A percentile compares a stretch with the other conserved stretches of the same genome.
Conservation (phyloP, 225 moss, liverwort and hornwort species). For the Polytrichum formosum region DNA sequence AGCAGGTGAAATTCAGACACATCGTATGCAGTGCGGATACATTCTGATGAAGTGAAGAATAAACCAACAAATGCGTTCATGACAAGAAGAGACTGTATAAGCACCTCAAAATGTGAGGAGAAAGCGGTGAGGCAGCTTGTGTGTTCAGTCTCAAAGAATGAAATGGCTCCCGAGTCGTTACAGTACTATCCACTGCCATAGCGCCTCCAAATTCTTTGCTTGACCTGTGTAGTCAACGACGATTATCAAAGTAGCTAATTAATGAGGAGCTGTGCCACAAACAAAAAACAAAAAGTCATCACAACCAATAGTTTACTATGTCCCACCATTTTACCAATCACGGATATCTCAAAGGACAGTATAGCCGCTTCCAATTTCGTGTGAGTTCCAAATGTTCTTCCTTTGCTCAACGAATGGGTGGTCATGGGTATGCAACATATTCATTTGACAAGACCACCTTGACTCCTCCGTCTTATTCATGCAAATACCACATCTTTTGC, state of each 20-base stretch:
- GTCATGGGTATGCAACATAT: not conserved
- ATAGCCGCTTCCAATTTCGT: not conserved
- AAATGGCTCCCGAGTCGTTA: not conserved
- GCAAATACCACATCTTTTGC: no score
- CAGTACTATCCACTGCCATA: not conserved
- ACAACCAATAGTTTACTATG: not conserved
- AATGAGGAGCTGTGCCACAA: not conserved
- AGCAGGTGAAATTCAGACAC: not conserved
- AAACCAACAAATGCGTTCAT: no score
- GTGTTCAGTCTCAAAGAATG: constrained; percentile 1
- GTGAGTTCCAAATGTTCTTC: no score
- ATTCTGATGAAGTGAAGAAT: not conserved
- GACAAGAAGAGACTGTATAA: not conserved
- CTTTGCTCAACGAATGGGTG: no score
- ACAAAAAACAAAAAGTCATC: not conserved
- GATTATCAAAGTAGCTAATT: not conserved
- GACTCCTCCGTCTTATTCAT: no score
- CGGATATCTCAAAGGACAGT: no score
- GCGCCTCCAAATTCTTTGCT: not conserved
- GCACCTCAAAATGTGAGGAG: not conserved
- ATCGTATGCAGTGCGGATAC: not conserved
- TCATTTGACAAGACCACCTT: not conserved
- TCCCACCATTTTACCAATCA: no score
- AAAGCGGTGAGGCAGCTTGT: not conserved
- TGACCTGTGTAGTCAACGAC: not conserved